Percentiles rank a stretch among this genome's conserved stretches.
Evolutionary conservation across 148 eudicot species (phyloP).

Genomic region (Selenicereus undatus): DNA sequence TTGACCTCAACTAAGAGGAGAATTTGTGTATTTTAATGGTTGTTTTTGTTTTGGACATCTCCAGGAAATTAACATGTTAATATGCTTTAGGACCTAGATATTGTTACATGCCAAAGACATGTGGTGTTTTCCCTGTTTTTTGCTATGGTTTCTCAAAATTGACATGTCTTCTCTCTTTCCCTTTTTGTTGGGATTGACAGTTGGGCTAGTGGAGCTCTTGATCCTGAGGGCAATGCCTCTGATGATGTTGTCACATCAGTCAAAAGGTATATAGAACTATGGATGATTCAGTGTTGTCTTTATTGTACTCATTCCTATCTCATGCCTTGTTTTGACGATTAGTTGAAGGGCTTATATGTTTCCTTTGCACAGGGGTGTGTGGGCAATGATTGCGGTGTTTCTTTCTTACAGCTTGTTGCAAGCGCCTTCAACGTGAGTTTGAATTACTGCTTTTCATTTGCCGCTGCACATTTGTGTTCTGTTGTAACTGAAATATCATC

Average conservation of each 20-base stretch:
- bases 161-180: not conserved
- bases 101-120: not conserved
- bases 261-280: constrained; percentile 51
- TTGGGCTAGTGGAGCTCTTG: constrained; percentile 96
- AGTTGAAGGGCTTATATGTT: constrained; percentile 1
- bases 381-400: constrained; percentile 97
- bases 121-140: not conserved
- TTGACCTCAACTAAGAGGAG: not conserved
- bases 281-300: not conserved
- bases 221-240: constrained; percentile 67
- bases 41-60: not conserved
- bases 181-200: constrained; percentile 31
- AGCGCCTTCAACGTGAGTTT: constrained; percentile 96
- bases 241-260: constrained; percentile 71
- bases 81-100: not conserved
- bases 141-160: constrained; percentile 8
- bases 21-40: not conserved
- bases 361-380: constrained; percentile 66
- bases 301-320: not conserved
- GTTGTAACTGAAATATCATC: no score
- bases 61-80: not conserved
- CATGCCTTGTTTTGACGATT: not conserved
- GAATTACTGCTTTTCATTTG: not conserved
- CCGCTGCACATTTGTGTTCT: not conserved
- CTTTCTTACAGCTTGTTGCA: constrained; percentile 93